phyloP scores from a whole-genome alignment of 495 filamentous ascomycete genomes.

The Cercophora sp. region DNA sequence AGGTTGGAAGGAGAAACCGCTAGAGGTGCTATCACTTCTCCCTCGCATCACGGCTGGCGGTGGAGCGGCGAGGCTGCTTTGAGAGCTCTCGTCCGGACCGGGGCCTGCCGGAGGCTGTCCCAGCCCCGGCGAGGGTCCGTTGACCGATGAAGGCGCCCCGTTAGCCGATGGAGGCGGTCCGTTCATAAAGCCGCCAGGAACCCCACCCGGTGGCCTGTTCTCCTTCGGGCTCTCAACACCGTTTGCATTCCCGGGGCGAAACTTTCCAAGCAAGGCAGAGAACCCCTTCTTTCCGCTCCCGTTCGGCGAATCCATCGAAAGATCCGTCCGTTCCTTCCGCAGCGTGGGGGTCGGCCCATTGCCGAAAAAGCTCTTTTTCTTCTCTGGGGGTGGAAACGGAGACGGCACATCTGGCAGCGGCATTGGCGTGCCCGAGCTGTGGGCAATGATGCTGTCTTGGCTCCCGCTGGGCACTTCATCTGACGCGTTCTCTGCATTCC shows the following conservation, averaged over 20 bases:
- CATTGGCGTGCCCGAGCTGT: not conserved
- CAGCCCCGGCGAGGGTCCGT: not conserved
- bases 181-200: too few relatives aligned
- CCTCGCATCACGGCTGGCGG: slow-evolving; percentile 7
- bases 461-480: slow-evolving; percentile 21
- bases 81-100: not conserved
- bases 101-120: not conserved
- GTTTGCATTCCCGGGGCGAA: slow-evolving; percentile 8
- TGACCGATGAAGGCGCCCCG: not conserved
- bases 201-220: not conserved
- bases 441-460: slow-evolving; percentile 28
- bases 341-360: not conserved
- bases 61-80: not conserved
- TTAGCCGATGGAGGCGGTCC: too few relatives aligned
- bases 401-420: not conserved
- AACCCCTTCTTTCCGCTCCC: slow-evolving; percentile 30
- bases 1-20: not conserved
- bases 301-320: slow-evolving; percentile 9
- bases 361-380: slow-evolving; percentile 4
- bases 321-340: slow-evolving; percentile 3
- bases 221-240: not conserved
- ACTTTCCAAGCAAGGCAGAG: slow-evolving; percentile 27
- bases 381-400: not conserved
- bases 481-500: slow-evolving; percentile 6
- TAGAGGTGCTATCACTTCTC: slow-evolving; percentile 13